Conservation (phyloP, 495 filamentous ascomycete genomes). For the Talaromyces nanjingensis region DNA sequence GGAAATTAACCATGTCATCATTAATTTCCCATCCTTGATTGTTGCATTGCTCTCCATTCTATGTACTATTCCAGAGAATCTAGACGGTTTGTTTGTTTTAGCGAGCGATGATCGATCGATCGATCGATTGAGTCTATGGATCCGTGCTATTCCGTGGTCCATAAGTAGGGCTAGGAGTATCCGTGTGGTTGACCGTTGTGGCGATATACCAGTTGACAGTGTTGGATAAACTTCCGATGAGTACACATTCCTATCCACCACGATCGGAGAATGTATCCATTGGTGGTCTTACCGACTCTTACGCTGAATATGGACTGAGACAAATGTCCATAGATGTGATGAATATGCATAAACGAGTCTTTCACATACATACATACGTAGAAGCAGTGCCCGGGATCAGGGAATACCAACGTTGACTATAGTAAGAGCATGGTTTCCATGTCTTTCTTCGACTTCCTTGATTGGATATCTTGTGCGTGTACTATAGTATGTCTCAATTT, state of each 20-base stretch:
- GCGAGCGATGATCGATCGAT: neutral
- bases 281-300: no score
- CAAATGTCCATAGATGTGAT: neutral
- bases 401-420: neutral
- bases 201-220: no score
- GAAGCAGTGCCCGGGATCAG: neutral
- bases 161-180: neutral
- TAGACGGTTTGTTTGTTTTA: neutral
- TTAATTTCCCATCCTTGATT: neutral
- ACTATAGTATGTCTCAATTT: neutral
- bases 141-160: no score
- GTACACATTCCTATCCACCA: no score
- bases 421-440: no score
- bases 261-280: no score
- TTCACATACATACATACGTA: neutral
- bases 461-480: neutral
- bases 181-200: no score
- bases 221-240: no score
- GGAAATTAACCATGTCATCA: neutral
- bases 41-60: neutral
- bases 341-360: neutral
- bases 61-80: neutral
- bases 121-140: neutral
- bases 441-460: no score
- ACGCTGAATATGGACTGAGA: no score